These are phyloP conservation scores for Pichia rugopelliculosa DNA, from an alignment of 805 yeast genomes.

Conservation along the genomic window DNA sequence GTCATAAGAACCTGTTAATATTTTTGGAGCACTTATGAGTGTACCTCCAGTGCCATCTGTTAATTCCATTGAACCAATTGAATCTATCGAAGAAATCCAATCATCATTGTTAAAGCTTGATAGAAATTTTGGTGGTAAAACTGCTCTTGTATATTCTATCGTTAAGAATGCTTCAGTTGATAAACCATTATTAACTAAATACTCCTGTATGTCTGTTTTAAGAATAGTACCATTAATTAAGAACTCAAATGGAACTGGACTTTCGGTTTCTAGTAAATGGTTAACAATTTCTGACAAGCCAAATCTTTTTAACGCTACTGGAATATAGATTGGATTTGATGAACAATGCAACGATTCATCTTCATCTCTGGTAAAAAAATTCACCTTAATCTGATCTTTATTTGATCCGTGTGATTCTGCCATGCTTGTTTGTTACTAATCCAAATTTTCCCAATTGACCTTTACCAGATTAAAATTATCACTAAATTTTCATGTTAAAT, in stretches of 20 bases:
- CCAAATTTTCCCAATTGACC: neutral
- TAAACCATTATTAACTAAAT: constrained; percentile 66
- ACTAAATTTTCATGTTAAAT: too few relatives aligned
- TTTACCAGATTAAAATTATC: neutral
- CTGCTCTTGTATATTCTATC: constrained; percentile 86
- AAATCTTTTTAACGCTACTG: constrained; percentile 75
- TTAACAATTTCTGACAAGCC: constrained; percentile 95
- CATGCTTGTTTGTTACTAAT: constrained; percentile 5
- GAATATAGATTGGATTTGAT: constrained; percentile 82
- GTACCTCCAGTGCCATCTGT: constrained; percentile 26
- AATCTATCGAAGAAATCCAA: constrained; percentile 80
- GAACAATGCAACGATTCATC: constrained; percentile 64
- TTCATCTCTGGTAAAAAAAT: constrained; percentile 79
- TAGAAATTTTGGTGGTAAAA: constrained; percentile 87
- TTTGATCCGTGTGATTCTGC: constrained; percentile 5
- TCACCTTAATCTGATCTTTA: constrained; percentile 58
- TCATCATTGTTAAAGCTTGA: constrained; percentile 89
- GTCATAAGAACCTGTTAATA: constrained; percentile 81
- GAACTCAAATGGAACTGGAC: constrained; percentile 87
- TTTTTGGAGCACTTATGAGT: constrained; percentile 40
- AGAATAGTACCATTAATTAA: constrained; percentile 77
- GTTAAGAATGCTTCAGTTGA: constrained; percentile 74
- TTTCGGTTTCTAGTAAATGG: constrained; percentile 60
- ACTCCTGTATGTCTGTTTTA: constrained; percentile 72
- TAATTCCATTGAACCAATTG: constrained; percentile 30